These are phyloP conservation scores for Drechmeria coniospora DNA, from an alignment of 2,329 filamentous ascomycete species.

Conservation along the genomic window DNA sequence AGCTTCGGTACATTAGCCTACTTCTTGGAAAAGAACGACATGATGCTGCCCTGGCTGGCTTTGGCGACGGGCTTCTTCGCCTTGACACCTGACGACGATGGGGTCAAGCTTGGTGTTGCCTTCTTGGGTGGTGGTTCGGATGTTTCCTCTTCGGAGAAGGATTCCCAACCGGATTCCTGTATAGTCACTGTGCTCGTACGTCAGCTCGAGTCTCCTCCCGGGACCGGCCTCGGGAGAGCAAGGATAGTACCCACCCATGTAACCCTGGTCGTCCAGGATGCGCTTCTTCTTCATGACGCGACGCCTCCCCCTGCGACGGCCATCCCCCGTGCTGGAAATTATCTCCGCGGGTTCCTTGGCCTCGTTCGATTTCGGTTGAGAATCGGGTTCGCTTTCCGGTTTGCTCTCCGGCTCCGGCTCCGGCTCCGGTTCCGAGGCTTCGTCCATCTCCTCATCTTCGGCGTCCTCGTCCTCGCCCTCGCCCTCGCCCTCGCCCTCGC, in stretches of 20 bases:
- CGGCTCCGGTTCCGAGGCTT: conserved; percentile 21
- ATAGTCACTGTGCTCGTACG: conserved; percentile 50
- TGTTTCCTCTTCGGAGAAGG: conserved; percentile 80
- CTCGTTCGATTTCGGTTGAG: conserved; percentile 15
- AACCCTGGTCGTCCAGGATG: conserved; percentile 75
- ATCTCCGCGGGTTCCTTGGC: conserved; percentile 33
- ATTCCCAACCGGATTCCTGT: conserved; percentile 77
- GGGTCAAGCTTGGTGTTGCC: conserved; percentile 28
- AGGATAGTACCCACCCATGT: conserved; percentile 50
- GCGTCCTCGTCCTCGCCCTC: conserved; percentile 20
- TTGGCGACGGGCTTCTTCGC: conserved; percentile 43
- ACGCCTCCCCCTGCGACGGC: conserved; percentile 59
- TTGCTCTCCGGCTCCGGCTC: conserved; percentile 20
- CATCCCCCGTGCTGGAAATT: conserved; percentile 36
- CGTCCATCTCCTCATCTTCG: conserved; percentile 26
- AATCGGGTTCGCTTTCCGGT: conserved; percentile 18
- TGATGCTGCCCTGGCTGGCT: conserved; percentile 62
- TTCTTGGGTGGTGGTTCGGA: conserved; percentile 34
- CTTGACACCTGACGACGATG: conserved; percentile 31
- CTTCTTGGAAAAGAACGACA: conserved; percentile 85
- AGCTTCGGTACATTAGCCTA: conserved; percentile 13
- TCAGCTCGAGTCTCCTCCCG: neutral
- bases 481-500: conserved; percentile 23
- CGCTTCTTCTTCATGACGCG: conserved; percentile 80
- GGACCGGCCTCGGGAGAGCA: neutral